These are phyloP conservation scores for Gonapodya sp. DNA, from an alignment of 192 early-diverging fungal genomes.

Conservation along the genomic window DNA sequence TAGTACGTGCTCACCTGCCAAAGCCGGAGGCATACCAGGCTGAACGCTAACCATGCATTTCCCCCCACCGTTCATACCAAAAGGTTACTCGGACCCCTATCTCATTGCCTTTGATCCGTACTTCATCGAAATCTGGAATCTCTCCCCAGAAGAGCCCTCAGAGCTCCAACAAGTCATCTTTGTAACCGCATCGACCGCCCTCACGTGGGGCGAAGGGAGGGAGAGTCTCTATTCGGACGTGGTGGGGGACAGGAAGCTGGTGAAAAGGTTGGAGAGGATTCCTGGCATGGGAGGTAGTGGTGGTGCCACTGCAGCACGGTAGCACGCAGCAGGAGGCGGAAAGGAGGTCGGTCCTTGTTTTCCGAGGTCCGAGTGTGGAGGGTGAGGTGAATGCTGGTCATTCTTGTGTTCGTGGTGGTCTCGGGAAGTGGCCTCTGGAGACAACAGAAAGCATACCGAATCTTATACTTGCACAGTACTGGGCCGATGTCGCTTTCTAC, in stretches of 20 bases:
- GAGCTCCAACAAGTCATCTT: constrained; percentile 56
- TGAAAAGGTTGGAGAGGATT: not conserved
- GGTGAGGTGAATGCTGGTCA: no score
- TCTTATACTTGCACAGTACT: not conserved
- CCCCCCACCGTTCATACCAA: no score
- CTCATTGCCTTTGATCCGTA: constrained; percentile 80
- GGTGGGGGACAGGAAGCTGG: not conserved
- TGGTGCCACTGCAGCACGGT: not conserved
- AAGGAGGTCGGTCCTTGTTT: no score
- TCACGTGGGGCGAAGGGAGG: not conserved
- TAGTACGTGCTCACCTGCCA: constrained; percentile 24
- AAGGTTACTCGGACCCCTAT: constrained; percentile 70
- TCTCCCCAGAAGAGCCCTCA: constrained; percentile 47
- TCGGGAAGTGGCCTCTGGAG: no score
- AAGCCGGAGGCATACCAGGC: no score
- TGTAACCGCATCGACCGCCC: constrained; percentile 9
- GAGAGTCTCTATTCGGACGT: not conserved
- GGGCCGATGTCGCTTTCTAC: not conserved
- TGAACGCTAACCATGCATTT: no score
- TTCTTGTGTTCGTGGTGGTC: no score
- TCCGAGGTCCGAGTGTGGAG: no score
- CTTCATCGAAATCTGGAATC: constrained; percentile 83
- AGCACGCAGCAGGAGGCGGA: no score
- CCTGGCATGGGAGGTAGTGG: not conserved
- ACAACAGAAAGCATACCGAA: no score